Conservation (phyloP, 129 eudicot genomes). For the Flaveria bidentis region DNA sequence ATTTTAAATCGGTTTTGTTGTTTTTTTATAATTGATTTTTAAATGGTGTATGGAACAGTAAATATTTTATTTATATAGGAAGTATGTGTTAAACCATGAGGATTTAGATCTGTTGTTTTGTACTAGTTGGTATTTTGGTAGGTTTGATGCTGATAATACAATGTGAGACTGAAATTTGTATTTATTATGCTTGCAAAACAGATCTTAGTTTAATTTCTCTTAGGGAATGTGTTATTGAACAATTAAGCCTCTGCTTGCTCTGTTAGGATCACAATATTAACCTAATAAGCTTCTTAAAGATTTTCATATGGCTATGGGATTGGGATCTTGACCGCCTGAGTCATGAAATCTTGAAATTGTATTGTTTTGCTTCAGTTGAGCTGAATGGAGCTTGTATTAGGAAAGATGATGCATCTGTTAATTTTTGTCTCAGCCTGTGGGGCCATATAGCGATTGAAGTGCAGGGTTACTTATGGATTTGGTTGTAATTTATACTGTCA, state of each 20-base stretch:
- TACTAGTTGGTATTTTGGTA: conserved; percentile 14
- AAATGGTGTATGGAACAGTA: conserved; percentile 11
- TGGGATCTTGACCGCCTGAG: conserved; percentile 1
- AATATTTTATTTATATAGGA: conserved; percentile 9
- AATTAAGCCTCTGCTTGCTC: conserved; percentile 8
- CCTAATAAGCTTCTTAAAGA: neutral
- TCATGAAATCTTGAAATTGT: conserved; percentile 6
- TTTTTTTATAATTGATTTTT: neutral
- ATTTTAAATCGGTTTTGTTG: conserved; percentile 4
- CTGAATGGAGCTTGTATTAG: conserved; percentile 17
- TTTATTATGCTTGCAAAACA: conserved; percentile 17
- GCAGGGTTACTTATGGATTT: conserved; percentile 16
- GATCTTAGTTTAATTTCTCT: neutral
- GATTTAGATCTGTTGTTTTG: conserved; percentile 30
- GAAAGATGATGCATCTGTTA: neutral
- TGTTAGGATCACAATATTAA: conserved; percentile 24
- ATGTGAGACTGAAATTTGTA: neutral
- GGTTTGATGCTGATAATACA: conserved; percentile 17
- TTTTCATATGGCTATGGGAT: neutral
- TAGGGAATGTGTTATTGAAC: neutral
- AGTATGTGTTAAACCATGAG: conserved; percentile 9
- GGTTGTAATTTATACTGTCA: neutral
- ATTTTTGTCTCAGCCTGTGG: neutral
- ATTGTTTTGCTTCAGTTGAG: conserved; percentile 2
- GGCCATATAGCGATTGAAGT: neutral